These are phyloP conservation scores for Blastomyces silverae DNA, from an alignment of 2,329 filamentous ascomycete genomes.

Conservation along the genomic window DNA sequence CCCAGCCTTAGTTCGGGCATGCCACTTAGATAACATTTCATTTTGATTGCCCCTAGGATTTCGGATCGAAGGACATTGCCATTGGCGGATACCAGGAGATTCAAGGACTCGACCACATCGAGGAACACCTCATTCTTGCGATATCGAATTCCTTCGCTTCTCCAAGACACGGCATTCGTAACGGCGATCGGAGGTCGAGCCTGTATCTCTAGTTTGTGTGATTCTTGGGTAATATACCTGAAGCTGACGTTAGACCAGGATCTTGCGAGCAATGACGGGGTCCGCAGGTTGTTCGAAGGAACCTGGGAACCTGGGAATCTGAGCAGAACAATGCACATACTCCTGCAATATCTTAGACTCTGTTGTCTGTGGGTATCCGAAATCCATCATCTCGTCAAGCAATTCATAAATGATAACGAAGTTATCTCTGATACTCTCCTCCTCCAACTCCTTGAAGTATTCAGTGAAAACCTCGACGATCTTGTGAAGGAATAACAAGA, in stretches of 20 bases:
- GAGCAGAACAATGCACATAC: conserved; percentile 32
- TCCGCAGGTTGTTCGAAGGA: conserved; percentile 8
- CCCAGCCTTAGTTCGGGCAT: conserved; percentile 95
- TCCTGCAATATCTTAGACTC: conserved; percentile 98
- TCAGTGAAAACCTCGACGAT: conserved; percentile 98
- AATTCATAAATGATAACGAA: conserved; percentile 99
- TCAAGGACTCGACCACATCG: conserved; percentile 93
- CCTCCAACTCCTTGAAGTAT: conserved; percentile 98
- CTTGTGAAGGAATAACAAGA: conserved; percentile 95
- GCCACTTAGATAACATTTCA: conserved; percentile 98
- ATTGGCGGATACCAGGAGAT: conserved; percentile 86
- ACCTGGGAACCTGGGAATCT: not conserved
- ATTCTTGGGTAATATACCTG: conserved; percentile 95
- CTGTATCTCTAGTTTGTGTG: conserved; percentile 95
- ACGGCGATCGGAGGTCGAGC: conserved; percentile 94
- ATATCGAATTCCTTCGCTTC: conserved; percentile 95
- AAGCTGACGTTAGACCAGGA: conserved; percentile 8
- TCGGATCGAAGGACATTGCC: conserved; percentile 94
- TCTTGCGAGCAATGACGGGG: conserved; percentile 2
- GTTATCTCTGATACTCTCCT: conserved; percentile 98
- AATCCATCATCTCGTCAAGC: conserved; percentile 99
- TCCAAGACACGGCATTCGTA: conserved; percentile 96
- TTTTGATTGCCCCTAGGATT: conserved; percentile 94
- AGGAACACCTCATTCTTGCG: conserved; percentile 99
- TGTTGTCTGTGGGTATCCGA: conserved; percentile 97